phyloP scores from a whole-genome alignment of 2,329 filamentous ascomycete species.

The Aspergillus tubingensis region DNA sequence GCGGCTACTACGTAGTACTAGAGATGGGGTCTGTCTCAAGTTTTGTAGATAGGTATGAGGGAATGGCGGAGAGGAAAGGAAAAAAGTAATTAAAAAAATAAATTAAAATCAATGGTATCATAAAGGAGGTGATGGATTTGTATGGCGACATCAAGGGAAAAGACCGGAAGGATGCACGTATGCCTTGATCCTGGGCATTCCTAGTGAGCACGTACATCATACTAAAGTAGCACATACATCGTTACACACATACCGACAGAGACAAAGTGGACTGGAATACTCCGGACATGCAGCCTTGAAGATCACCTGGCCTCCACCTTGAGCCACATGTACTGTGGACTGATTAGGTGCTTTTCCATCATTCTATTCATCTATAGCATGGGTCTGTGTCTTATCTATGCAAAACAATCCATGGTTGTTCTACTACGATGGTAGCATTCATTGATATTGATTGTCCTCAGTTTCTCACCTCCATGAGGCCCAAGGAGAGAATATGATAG shows the following conservation, averaged over 20 bases:
- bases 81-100: neutral
- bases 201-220: conserved; percentile 10
- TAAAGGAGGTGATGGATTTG: neutral
- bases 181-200: conserved; percentile 16
- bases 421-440: too few relatives aligned
- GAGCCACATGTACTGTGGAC: conserved; percentile 12
- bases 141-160: conserved; percentile 8
- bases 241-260: conserved; percentile 17
- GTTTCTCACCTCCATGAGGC: neutral
- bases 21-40: too few relatives aligned
- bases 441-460: too few relatives aligned
- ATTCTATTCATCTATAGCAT: too few relatives aligned
- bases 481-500: neutral
- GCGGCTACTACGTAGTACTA: too few relatives aligned
- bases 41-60: neutral
- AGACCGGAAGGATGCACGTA: conserved; percentile 8
- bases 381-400: too few relatives aligned
- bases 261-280: conserved; percentile 21
- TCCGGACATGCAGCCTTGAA: conserved; percentile 25
- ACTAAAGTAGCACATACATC: conserved; percentile 13
- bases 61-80: neutral
- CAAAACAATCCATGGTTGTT: too few relatives aligned
- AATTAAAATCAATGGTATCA: neutral
- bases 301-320: conserved; percentile 22
- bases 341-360: too few relatives aligned